Evolutionary conservation across 805 yeast species (phyloP).

Genomic region (Myxozyma lipomycoides): DNA sequence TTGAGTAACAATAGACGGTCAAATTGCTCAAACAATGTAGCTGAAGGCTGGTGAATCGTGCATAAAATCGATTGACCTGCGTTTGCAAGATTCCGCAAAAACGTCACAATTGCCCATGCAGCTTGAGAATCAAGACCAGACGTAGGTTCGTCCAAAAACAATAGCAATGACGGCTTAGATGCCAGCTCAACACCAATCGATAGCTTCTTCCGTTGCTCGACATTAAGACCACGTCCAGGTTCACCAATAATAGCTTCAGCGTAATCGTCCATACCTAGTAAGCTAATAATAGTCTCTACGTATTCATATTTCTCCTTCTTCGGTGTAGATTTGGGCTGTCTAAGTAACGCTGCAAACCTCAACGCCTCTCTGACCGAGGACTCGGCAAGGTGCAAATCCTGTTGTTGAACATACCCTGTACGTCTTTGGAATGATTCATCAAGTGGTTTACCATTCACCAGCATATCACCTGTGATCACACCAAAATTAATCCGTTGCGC

Average conservation of each 20-base stretch:
- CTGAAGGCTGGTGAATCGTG: slow-evolving; percentile 75
- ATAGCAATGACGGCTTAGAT: slow-evolving; percentile 59
- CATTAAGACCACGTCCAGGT: slow-evolving; percentile 66
- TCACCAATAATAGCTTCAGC: slow-evolving; percentile 78
- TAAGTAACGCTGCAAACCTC: slow-evolving; percentile 62
- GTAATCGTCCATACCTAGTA: slow-evolving; percentile 64
- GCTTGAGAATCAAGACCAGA: slow-evolving; percentile 61
- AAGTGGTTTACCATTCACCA: slow-evolving; percentile 63
- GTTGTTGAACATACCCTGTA: slow-evolving; percentile 78
- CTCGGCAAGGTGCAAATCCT: slow-evolving; percentile 65
- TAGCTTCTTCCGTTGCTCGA: slow-evolving; percentile 61
- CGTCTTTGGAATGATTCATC: slow-evolving; percentile 67
- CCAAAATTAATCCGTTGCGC: slow-evolving; percentile 68
- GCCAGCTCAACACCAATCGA: slow-evolving; percentile 70
- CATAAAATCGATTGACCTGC: slow-evolving; percentile 72
- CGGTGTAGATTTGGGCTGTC: slow-evolving; percentile 59
- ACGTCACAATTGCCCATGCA: slow-evolving; percentile 66
- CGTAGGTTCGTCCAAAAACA: slow-evolving; percentile 65
- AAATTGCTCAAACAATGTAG: slow-evolving; percentile 60
- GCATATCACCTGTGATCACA: slow-evolving; percentile 66
- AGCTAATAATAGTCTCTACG: slow-evolving; percentile 61
- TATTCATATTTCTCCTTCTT: slow-evolving; percentile 57
- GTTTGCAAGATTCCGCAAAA: slow-evolving; percentile 60
- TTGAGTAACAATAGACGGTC: slow-evolving; percentile 63
- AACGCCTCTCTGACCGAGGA: slow-evolving; percentile 74